Conservation (phyloP, 352 stramenopile genomes). For the Pythium vanterpoolii region DNA sequence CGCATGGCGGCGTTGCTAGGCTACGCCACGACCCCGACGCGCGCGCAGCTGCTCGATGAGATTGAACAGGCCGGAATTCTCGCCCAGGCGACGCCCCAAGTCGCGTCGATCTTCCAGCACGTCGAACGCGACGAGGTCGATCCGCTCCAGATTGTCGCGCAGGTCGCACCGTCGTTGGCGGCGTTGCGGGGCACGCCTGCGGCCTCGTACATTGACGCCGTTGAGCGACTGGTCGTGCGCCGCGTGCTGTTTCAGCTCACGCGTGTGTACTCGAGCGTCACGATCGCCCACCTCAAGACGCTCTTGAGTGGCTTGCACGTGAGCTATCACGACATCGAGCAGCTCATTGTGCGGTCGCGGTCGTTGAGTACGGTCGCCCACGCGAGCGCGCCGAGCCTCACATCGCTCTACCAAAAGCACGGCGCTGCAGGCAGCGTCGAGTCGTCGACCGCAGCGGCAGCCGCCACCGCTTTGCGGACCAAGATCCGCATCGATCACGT, state of each 20-base stretch:
- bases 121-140: constrained; percentile 73
- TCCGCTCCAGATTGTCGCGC: constrained; percentile 70
- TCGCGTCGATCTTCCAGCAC: constrained; percentile 61
- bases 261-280: constrained; percentile 85
- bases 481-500: constrained; percentile 86
- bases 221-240: constrained; percentile 71
- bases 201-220: constrained; percentile 45
- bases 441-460: constrained; percentile 47
- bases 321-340: constrained; percentile 81
- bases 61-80: constrained; percentile 77
- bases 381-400: constrained; percentile 57
- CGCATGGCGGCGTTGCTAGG: constrained; percentile 94
- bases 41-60: constrained; percentile 90
- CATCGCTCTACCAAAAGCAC: constrained; percentile 61
- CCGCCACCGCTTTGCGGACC: constrained; percentile 46
- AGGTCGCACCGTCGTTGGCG: constrained; percentile 59
- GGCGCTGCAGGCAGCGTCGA: constrained; percentile 38
- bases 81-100: constrained; percentile 46
- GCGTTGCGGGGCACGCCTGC: constrained; percentile 31
- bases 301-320: constrained; percentile 85
- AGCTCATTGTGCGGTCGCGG: constrained; percentile 81
- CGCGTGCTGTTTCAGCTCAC: constrained; percentile 85
- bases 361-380: constrained; percentile 60
- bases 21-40: constrained; percentile 82
- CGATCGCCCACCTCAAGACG: constrained; percentile 72